Conservation (phyloP, 148 eudicot genomes). For the Amaranthus hypochondriacus region DNA sequence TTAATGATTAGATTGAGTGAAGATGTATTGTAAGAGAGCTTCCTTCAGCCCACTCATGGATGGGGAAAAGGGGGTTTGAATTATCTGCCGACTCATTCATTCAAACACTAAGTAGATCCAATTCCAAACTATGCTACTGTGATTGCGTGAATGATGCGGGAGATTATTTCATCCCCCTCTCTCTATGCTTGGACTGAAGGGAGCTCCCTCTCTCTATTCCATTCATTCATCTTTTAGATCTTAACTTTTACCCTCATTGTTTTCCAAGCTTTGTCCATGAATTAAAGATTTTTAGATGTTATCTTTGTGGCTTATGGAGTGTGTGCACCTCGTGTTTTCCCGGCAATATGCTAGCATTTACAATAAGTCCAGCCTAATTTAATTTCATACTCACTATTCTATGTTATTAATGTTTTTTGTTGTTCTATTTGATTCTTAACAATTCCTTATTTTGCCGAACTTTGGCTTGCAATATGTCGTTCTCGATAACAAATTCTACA, state of each 20-base stretch:
- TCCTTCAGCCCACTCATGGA: slow-evolving; percentile 99
- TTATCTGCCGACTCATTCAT: slow-evolving; percentile 99
- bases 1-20: slow-evolving; percentile 1
- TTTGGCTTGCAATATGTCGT: background rate
- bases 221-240: slow-evolving; percentile 11
- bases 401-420: background rate
- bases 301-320: too few species aligned
- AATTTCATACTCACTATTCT: background rate
- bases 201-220: slow-evolving; percentile 83
- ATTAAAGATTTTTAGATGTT: too few species aligned
- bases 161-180: slow-evolving; percentile 80
- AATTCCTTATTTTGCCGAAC: background rate
- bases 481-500: background rate
- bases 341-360: too few species aligned
- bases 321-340: too few species aligned
- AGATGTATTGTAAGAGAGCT: slow-evolving; percentile 69
- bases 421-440: background rate
- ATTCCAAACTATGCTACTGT: slow-evolving; percentile 44
- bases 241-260: background rate
- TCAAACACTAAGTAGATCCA: slow-evolving; percentile 71
- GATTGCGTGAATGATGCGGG: slow-evolving; percentile 99
- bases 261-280: too few species aligned
- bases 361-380: background rate
- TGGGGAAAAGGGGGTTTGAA: slow-evolving; percentile 64
- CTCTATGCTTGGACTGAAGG: slow-evolving; percentile 99